Base-by-base conservation (phyloP, 768 basidiomycete genomes). In the Lactarius indigo region DNA sequence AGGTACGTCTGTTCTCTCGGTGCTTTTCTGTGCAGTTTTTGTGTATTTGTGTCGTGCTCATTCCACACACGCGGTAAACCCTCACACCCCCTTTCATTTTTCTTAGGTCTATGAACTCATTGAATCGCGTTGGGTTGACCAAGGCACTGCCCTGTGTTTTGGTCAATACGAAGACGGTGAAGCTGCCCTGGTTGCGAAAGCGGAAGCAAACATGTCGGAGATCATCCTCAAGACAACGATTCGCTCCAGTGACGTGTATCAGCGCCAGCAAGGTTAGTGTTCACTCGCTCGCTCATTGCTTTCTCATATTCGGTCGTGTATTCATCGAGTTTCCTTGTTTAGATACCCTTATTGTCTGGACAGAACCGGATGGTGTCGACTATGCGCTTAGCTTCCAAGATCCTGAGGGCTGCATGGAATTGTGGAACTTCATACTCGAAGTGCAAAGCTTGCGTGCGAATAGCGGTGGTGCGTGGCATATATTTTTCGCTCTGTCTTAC, bases 331-430 rank as follows among this genome's bases (percentile, higher is more conserved):
- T 41, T 68, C 23, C 60, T 57, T 57, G 39, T 31, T 41, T 78
- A 96, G 96, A 98, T 74, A 99, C 97, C 15, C 84, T 99, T 57
- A 98, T 99, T 72, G 96, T 98, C 23, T 99, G 97, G 97, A 98
- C 96, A 4, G 96, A 98, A 75, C 91, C 93, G 1, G 90, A 92
- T 69, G 92, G 93, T 33, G 87, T 91, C 42, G 97, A 99, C 77
- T 96, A 97, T 74, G 96, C 96, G 2, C 81, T 99, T 61, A 96
- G 94, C 72, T 99, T 99, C 72, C 96, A 98, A 74, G 96, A 98
- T 72, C 86, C 92, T 1, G 92, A 94, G 68, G 97, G 96, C 35
- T 99, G 96, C 72, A 83, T 88, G 37, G 95, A 98, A 79, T 92
- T 98, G 58, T 99, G 97, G 96, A 91, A 90, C 72, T 99, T 98